These are phyloP conservation scores for Pseudozyma tsukubaensis DNA, from an alignment of 1,284 basidiomycete species.

Conservation along the genomic window DNA sequence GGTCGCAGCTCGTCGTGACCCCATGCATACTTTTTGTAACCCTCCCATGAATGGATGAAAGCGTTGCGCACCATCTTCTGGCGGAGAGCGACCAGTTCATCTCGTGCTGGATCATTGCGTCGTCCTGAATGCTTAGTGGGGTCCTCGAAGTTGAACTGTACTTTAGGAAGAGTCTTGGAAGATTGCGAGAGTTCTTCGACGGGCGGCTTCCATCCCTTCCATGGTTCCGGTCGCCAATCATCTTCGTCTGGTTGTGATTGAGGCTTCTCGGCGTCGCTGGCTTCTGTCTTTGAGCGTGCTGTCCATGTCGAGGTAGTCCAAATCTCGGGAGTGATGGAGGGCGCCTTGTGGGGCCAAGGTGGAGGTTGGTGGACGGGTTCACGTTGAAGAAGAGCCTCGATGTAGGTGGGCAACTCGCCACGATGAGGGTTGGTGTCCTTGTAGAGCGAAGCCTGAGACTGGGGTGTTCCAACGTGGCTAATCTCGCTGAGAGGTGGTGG, in stretches of 20 bases:
- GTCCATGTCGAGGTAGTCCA: conserved; percentile 49
- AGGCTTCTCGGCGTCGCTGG: conserved; percentile 52
- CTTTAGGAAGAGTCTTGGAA: conserved; percentile 31
- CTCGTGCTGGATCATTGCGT: conserved; percentile 44
- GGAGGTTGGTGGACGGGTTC: conserved; percentile 48
- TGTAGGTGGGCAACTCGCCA: conserved; percentile 45
- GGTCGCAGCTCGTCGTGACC: conserved; percentile 75
- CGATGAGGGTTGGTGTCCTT: conserved; percentile 53
- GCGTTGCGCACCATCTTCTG: conserved; percentile 72
- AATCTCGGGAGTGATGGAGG: conserved; percentile 34
- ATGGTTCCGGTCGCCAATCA: conserved; percentile 57
- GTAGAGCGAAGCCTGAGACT: conserved; percentile 35
- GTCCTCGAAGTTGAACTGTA: conserved; percentile 59
- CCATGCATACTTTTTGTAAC: conserved; percentile 73
- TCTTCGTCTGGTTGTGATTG: conserved; percentile 42
- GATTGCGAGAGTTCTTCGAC: conserved; percentile 38
- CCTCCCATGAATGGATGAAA: conserved; percentile 74
- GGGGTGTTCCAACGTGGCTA: conserved; percentile 3
- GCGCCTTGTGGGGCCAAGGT: conserved; percentile 40
- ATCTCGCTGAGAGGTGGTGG: conserved; percentile 28
- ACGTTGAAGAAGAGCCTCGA: conserved; percentile 34
- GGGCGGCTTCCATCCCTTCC: conserved; percentile 58
- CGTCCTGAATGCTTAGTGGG: conserved; percentile 49
- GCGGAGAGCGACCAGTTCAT: conserved; percentile 51
- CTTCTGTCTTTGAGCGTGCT: conserved; percentile 48